Evolutionary conservation across 345 rosid species (phyloP).

Genomic region (Citrus reticulata): DNA sequence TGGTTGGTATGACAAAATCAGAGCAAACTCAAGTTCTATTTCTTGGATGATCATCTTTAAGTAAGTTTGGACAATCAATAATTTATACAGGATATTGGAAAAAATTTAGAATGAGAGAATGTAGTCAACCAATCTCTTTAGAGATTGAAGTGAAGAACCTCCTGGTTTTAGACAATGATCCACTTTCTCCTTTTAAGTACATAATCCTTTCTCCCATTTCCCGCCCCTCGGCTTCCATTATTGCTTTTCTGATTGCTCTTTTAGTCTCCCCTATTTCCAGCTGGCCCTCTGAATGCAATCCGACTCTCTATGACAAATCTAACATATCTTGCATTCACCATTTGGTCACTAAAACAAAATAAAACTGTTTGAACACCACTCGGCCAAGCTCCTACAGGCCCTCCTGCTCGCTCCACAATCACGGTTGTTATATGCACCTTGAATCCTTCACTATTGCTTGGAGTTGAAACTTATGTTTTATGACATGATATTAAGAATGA

Average conservation of each 20-base stretch:
- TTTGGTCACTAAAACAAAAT: constrained; percentile 25
- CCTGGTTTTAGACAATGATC: neutral
- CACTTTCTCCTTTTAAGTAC: neutral
- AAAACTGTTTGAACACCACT: neutral
- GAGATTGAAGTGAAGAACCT: neutral
- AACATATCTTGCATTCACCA: neutral
- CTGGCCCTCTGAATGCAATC: neutral
- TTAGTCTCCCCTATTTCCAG: neutral
- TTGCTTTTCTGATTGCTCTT: neutral
- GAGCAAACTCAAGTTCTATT: neutral
- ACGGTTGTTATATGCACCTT: neutral
- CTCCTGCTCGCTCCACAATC: neutral
- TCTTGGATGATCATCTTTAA: neutral
- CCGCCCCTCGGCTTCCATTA: neutral
- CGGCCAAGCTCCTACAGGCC: too few relatives aligned
- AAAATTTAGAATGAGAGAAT: neutral
- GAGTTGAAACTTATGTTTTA: neutral
- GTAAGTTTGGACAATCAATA: neutral
- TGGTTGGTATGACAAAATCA: too few relatives aligned
- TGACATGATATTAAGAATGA: neutral
- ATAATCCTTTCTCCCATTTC: neutral
- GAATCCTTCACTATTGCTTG: neutral
- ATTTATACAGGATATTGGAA: neutral
- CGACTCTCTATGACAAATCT: neutral
- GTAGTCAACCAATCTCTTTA: neutral